phyloP scores from a whole-genome alignment of 257 asterid genomes.

The Ehretia macrophylla region DNA sequence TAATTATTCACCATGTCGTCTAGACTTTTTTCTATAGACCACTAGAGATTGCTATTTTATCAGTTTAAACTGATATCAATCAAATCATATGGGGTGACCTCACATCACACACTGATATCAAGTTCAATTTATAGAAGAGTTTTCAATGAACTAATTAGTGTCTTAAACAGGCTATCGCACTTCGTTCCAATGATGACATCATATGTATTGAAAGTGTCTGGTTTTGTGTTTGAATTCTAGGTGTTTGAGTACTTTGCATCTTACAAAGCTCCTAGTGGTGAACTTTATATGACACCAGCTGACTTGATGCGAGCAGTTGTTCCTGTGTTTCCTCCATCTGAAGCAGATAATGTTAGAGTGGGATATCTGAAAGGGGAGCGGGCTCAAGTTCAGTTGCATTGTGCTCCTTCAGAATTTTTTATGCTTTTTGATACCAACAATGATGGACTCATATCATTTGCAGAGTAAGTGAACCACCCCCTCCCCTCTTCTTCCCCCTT shows the following conservation, averaged over 20 bases:
- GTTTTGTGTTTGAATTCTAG: conserved; percentile 21
- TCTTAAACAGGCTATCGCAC: no score
- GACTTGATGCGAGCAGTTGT: conserved; percentile 91
- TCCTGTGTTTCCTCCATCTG: conserved; percentile 89
- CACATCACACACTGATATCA: no score
- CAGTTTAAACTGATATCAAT: no score
- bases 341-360: conserved; percentile 58
- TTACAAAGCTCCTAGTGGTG: conserved; percentile 47
- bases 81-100: no score
- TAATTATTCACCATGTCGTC: no score
- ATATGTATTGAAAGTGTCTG: no score
- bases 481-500: background rate
- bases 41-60: no score
- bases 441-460: conserved; percentile 83
- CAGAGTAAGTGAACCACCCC: conserved; percentile 61
- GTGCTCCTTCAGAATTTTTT: conserved; percentile 73
- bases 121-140: no score
- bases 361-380: conserved; percentile 73
- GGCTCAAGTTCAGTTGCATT: conserved; percentile 39
- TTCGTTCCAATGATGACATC: no score
- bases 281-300: conserved; percentile 70
- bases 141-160: no score
- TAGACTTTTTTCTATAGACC: no score
- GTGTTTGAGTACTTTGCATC: conserved; percentile 96
- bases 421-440: conserved; percentile 84